Percentiles rank a stretch among this genome's conserved stretches.
These are phyloP conservation scores for Neospermospora avenae DNA, from an alignment of 2,329 filamentous ascomycete genomes.

Conservation along the genomic window DNA sequence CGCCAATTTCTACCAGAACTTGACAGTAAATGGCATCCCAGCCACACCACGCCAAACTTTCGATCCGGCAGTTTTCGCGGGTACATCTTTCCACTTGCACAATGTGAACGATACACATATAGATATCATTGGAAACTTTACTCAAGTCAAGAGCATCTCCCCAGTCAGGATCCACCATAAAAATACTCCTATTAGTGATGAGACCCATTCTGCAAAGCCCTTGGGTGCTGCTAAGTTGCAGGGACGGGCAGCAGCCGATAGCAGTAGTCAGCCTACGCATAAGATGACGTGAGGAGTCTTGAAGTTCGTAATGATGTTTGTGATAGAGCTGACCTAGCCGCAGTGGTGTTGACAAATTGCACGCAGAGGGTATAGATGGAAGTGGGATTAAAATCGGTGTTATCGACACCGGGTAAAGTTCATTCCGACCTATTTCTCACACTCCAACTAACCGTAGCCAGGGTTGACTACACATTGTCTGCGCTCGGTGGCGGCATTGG, in stretches of 20 bases:
- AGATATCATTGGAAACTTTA: slow-evolving; percentile 5
- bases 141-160: slow-evolving; percentile 7
- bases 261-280: not conserved
- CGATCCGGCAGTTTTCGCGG: slow-evolving; percentile 1
- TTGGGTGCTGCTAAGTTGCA: slow-evolving; percentile 1
- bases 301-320: not conserved
- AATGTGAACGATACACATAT: not conserved
- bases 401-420: not conserved
- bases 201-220: not conserved
- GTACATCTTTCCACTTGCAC: not conserved
- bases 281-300: not conserved
- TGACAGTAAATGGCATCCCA: slow-evolving; percentile 4
- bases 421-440: not conserved
- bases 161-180: slow-evolving; percentile 1
- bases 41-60: slow-evolving; percentile 1
- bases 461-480: not conserved
- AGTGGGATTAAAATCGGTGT: slow-evolving; percentile 3
- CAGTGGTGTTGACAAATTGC: slow-evolving; percentile 6
- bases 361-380: slow-evolving; percentile 1
- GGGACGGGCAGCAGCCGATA: not conserved
- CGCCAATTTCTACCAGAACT: slow-evolving; percentile 1
- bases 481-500: slow-evolving; percentile 4
- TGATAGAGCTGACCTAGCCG: not conserved
- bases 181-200: not conserved
- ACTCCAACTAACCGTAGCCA: not conserved